These are phyloP conservation scores for Ceratocystis cubensis DNA, from an alignment of 2,329 filamentous ascomycete genomes.

Conservation along the genomic window DNA sequence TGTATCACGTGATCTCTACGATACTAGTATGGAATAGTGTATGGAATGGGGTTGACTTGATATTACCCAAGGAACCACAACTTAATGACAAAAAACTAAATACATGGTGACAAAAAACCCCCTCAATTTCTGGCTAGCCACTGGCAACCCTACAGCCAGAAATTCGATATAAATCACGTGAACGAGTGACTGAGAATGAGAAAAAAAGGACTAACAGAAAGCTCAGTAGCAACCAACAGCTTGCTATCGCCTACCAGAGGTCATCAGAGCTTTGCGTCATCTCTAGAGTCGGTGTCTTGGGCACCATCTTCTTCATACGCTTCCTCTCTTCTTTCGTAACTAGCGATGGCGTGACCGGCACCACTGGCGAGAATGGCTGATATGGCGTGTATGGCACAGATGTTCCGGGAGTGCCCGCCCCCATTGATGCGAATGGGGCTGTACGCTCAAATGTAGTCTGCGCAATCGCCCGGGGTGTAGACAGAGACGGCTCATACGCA, in stretches of 20 bases:
- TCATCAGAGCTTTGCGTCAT: constrained; percentile 52
- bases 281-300: constrained; percentile 49
- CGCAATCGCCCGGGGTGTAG: constrained; percentile 36
- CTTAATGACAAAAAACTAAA: neutral
- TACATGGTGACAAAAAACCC: neutral
- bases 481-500: constrained; percentile 46
- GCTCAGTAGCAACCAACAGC: neutral
- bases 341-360: constrained; percentile 64
- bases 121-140: neutral
- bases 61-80: neutral
- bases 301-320: constrained; percentile 51
- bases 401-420: constrained; percentile 48
- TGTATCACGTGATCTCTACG: neutral
- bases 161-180: neutral
- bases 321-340: constrained; percentile 60
- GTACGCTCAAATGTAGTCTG: constrained; percentile 52
- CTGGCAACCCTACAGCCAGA: neutral
- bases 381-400: constrained; percentile 64
- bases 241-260: constrained; percentile 41
- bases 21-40: too few species aligned
- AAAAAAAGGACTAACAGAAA: neutral
- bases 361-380: constrained; percentile 62
- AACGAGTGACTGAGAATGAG: constrained; percentile 9
- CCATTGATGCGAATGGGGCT: constrained; percentile 42
- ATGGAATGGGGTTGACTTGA: neutral